Base-by-base conservation (phyloP, 2,329 filamentous ascomycete genomes). In the Trichoderma atrobrunneum region DNA sequence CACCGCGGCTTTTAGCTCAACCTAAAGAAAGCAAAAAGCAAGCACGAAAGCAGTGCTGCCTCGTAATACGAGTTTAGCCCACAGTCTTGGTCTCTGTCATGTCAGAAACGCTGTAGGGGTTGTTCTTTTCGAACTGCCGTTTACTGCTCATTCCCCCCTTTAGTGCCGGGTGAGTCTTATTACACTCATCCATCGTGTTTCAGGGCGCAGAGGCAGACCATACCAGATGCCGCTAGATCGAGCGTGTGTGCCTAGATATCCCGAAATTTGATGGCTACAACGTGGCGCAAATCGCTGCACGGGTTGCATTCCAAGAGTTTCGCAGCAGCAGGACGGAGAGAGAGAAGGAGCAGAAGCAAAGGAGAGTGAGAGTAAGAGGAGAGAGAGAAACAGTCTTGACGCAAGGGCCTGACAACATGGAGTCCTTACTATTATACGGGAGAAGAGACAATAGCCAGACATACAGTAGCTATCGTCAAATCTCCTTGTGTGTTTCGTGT, bases 161-260 rank as follows among this genome's bases (percentile, higher is more conserved):
- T 71, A 59, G 51, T 65, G 69, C 61, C 69, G 34, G 56, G 43
- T 26, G 26, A 48, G 63, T 67, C 70, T 68, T 68, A 63, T 68
- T 72, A 72, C 63, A 51, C 39, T 68, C 64, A 57, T 43, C 64
- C 70, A 72, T 68, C 70, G 64, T 72, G 70, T 72, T 72, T 72
- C 70, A 72, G 70, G 64, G 70, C 59, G 59, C 30, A 34, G n/a
- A 70, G 34, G 68, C 30, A 63, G 30, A 64, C 68, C 59, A 63
- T 63, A 63, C 59, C 59, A 70, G 18, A 70, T 70, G 60, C 68
- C 59, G 68, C 59, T 70, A 70, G 59, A 61, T 34, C 48, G 59
- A 48, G 60, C 48, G 54, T 57, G 30, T 48, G 59, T 57, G 66
- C 66, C 66, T n/a, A 63, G 30, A 63, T 63, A n/a, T 64, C 30